phyloP scores from a whole-genome alignment of 2,329 filamentous ascomycete species.

The Zasmidium citrigriseum region DNA sequence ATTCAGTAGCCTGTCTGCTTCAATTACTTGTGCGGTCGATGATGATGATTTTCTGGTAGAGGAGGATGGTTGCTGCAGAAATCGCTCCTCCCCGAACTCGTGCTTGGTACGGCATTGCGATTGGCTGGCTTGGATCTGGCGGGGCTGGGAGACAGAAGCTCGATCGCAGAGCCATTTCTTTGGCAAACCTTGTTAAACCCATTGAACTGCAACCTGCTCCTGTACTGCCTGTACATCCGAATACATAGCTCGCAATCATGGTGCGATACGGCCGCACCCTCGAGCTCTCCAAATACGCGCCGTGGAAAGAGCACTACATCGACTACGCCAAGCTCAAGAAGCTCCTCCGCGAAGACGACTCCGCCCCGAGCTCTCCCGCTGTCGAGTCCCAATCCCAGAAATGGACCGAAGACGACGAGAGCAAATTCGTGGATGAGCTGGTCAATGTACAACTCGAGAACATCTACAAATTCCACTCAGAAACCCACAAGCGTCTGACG shows the following conservation, averaged over 20 bases:
- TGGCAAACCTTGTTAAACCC: background rate
- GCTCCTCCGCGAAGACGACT: slow-evolving; percentile 72
- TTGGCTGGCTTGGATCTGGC: too few species aligned
- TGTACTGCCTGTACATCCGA: background rate
- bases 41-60: too few species aligned
- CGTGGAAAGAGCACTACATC: slow-evolving; percentile 93
- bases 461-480: slow-evolving; percentile 83
- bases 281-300: slow-evolving; percentile 73
- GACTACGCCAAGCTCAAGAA: slow-evolving; percentile 93
- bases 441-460: slow-evolving; percentile 95
- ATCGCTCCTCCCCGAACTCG: too few species aligned
- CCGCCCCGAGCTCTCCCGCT: slow-evolving; percentile 48
- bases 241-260: background rate
- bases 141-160: background rate
- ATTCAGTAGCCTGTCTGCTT: too few species aligned
- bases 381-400: slow-evolving; percentile 55
- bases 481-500: slow-evolving; percentile 77
- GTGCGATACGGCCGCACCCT: slow-evolving; percentile 97
- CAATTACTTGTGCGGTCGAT: too few species aligned
- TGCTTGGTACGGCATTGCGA: too few species aligned
- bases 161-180: background rate
- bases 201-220: background rate
- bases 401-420: slow-evolving; percentile 95
- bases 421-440: slow-evolving; percentile 89
- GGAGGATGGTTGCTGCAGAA: too few species aligned